Conservation (phyloP, 257 asterid genomes). For the Nicotiana knightiana region DNA sequence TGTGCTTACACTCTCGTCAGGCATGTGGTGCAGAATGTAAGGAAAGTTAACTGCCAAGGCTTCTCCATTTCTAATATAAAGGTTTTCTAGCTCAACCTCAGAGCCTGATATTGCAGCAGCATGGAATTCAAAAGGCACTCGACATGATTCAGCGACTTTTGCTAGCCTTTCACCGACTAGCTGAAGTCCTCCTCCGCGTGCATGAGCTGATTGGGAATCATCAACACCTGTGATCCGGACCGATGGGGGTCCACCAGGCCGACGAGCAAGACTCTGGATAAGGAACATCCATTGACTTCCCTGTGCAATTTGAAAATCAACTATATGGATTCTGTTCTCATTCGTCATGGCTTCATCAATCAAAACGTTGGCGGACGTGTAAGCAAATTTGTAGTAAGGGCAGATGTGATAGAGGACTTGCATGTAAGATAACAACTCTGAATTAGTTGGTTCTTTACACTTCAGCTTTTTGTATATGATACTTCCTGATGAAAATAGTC, state of each 20-base stretch:
- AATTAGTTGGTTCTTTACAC: conserved; percentile 79
- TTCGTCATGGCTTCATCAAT: conserved; percentile 72
- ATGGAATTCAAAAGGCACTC: conserved; percentile 76
- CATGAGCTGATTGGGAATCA: conserved; percentile 61
- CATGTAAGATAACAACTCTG: conserved; percentile 88
- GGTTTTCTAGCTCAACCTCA: conserved; percentile 53
- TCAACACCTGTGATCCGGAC: conserved; percentile 57
- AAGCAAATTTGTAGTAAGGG: conserved; percentile 90
- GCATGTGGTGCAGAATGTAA: conserved; percentile 85
- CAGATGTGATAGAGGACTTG: conserved; percentile 59
- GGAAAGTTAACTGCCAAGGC: conserved; percentile 89
- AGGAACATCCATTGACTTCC: conserved; percentile 90
- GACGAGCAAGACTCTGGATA: conserved; percentile 34
- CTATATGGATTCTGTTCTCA: conserved; percentile 62
- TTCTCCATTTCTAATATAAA: conserved; percentile 52
- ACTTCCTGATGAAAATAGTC: conserved; percentile 78
- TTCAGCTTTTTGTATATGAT: conserved; percentile 76
- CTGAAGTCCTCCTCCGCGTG: conserved; percentile 88
- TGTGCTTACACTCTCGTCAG: conserved; percentile 89
- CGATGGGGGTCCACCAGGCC: conserved; percentile 50
- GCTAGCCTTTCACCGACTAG: conserved; percentile 62
- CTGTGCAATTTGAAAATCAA: conserved; percentile 89
- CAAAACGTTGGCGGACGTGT: conserved; percentile 63
- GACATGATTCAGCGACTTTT: conserved; percentile 50
- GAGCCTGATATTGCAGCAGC: conserved; percentile 72